These are phyloP conservation scores for Cylindrotheca closterium DNA, from an alignment of 108 stramenopile genomes.

Conservation along the genomic window DNA sequence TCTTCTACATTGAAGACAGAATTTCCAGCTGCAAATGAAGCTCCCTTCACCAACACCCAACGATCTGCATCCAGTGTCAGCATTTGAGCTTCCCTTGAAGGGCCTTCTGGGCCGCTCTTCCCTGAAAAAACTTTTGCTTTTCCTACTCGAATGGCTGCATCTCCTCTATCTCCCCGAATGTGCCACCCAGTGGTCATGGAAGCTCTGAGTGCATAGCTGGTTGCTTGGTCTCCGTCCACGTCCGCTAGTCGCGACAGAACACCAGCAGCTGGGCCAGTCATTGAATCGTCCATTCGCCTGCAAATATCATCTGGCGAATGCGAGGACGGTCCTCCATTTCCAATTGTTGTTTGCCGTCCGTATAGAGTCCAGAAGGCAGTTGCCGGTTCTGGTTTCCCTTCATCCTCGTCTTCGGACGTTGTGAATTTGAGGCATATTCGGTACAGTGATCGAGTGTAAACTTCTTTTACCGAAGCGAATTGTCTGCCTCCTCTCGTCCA, in stretches of 20 bases:
- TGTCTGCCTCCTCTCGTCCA: conserved; percentile 84
- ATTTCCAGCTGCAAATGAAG: conserved; percentile 88
- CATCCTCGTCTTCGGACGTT: conserved; percentile 90
- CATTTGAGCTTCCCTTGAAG: conserved; percentile 64
- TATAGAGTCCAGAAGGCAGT: conserved; percentile 89
- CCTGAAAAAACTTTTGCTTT: conserved; percentile 75
- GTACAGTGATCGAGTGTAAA: conserved; percentile 80
- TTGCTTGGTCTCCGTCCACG: conserved; percentile 79
- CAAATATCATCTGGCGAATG: conserved; percentile 83
- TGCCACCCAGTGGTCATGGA: conserved; percentile 89
- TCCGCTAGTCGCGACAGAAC: conserved; percentile 66
- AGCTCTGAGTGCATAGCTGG: conserved; percentile 62
- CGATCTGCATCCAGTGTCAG: conserved; percentile 86
- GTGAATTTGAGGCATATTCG: conserved; percentile 90
- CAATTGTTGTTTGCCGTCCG: conserved; percentile 80
- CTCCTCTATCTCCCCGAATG: conserved; percentile 83
- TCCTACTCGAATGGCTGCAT: conserved; percentile 85
- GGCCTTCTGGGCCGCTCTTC: conserved; percentile 41
- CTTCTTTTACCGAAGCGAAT: conserved; percentile 75
- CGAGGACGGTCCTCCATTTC: conserved; percentile 78
- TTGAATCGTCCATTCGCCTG: conserved; percentile 85
- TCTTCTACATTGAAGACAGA: conserved; percentile 90
- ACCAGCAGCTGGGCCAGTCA: conserved; percentile 86
- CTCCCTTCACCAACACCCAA: conserved; percentile 81
- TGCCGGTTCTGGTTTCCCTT: conserved; percentile 89